These are phyloP conservation scores for Pythium sp. DNA, from an alignment of 352 stramenopile genomes.

Conservation along the genomic window DNA sequence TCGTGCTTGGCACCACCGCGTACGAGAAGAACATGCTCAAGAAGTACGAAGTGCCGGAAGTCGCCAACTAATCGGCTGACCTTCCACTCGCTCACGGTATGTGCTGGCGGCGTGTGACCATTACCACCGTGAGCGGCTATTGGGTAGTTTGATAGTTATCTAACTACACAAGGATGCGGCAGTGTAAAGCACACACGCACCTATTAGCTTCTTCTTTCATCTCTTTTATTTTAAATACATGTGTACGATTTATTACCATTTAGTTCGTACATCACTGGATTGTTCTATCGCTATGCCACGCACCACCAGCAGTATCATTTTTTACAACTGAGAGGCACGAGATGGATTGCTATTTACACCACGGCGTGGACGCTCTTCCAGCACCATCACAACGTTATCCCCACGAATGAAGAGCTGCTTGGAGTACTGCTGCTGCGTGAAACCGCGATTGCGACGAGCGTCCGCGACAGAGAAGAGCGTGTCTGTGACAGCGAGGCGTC, in stretches of 20 bases:
- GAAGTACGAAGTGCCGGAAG: slow-evolving; percentile 37
- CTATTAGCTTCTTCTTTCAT: background rate
- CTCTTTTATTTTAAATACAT: slow-evolving; percentile 11
- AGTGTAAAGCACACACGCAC: background rate
- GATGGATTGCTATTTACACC: background rate
- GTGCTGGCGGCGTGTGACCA: background rate
- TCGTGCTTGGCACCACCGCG: slow-evolving; percentile 56
- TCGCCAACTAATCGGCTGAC: slow-evolving; percentile 8
- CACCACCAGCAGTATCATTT: no score
- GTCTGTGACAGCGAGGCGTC: slow-evolving; percentile 18
- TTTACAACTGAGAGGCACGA: background rate
- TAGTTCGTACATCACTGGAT: background rate
- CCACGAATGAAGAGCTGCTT: slow-evolving; percentile 91
- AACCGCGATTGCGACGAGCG: slow-evolving; percentile 35
- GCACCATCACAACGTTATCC: slow-evolving; percentile 86
- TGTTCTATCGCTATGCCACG: background rate
- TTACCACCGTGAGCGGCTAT: background rate
- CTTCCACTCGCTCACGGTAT: background rate
- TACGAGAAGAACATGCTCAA: slow-evolving; percentile 68
- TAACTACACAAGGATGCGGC: background rate
- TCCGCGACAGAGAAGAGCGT: slow-evolving; percentile 52
- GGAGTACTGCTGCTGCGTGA: slow-evolving; percentile 43
- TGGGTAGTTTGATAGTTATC: background rate
- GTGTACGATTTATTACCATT: slow-evolving; percentile 13
- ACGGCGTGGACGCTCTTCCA: slow-evolving; percentile 3